These are phyloP conservation scores for Toxicodendron radicans DNA, from an alignment of 345 rosid species.

Conservation along the genomic window DNA sequence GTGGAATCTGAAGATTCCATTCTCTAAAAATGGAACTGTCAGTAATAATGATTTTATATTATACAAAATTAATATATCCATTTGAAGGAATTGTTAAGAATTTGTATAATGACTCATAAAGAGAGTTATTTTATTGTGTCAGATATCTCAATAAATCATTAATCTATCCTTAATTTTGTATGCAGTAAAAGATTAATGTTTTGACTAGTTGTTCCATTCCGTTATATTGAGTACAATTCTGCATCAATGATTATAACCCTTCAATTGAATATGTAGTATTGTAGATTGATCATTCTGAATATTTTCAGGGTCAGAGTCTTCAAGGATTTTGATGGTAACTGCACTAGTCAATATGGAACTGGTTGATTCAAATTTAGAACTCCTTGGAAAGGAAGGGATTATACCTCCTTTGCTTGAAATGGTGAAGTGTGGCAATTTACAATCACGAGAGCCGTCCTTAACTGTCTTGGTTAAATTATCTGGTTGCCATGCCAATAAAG, in stretches of 20 bases:
- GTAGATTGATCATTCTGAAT: slow-evolving; percentile 19
- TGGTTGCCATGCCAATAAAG: slow-evolving; percentile 42
- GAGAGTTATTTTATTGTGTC: background rate
- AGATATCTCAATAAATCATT: background rate
- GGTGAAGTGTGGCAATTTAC: slow-evolving; percentile 42
- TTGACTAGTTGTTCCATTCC: slow-evolving; percentile 5
- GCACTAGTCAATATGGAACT: slow-evolving; percentile 54
- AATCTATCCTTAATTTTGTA: background rate
- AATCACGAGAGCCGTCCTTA: slow-evolving; percentile 50
- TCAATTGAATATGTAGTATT: background rate
- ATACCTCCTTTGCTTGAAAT: slow-evolving; percentile 59
- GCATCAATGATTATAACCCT: slow-evolving; percentile 5
- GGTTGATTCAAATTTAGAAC: slow-evolving; percentile 44
- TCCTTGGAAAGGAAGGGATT: slow-evolving; percentile 58
- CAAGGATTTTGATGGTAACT: slow-evolving; percentile 43
- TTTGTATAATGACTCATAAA: background rate
- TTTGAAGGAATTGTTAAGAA: background rate
- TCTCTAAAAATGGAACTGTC: background rate
- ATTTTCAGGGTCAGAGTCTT: slow-evolving; percentile 54
- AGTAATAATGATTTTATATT: background rate
- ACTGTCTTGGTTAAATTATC: slow-evolving; percentile 49
- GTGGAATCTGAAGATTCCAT: background rate
- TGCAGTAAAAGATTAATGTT: background rate
- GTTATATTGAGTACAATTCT: background rate
- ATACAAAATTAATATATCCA: background rate